Percentiles rank a stretch among this genome's conserved stretches.
Evolutionary conservation across 2,329 filamentous ascomycete genomes (phyloP).

Genomic region (Cercospora sojina): DNA sequence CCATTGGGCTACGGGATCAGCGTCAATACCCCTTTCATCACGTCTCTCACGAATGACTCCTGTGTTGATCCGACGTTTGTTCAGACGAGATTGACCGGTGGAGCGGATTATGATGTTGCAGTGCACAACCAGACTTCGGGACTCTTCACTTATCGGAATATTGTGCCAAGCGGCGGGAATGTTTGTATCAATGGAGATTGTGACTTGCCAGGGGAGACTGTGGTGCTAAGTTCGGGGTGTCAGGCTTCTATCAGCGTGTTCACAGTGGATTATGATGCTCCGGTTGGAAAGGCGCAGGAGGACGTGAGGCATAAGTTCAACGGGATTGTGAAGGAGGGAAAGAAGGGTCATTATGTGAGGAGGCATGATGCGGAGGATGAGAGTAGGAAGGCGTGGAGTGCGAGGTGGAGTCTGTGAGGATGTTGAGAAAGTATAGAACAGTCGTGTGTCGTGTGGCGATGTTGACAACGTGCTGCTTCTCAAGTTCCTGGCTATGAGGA

Average conservation of each 20-base stretch:
- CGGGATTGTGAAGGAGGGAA: constrained; percentile 9
- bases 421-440: neutral
- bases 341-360: neutral
- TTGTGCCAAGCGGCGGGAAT: constrained; percentile 39
- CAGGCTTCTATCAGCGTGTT: constrained; percentile 48
- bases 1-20: constrained; percentile 53
- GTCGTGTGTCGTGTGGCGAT: neutral
- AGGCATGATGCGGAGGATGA: constrained; percentile 1
- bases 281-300: constrained; percentile 34
- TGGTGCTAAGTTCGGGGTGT: constrained; percentile 47
- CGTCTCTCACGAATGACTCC: constrained; percentile 40
- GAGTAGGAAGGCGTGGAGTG: constrained; percentile 16
- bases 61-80: constrained; percentile 47
- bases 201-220: constrained; percentile 52
- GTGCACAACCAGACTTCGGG: constrained; percentile 47
- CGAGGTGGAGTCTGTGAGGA: constrained; percentile 18
- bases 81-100: constrained; percentile 52
- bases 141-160: constrained; percentile 46
- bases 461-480: neutral
- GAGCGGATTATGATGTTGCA: constrained; percentile 49
- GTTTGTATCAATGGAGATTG: constrained; percentile 55
- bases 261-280: constrained; percentile 54
- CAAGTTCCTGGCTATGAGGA: neutral
- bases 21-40: constrained; percentile 53
- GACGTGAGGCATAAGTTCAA: constrained; percentile 16